These are phyloP conservation scores for Multifurca ochricompacta DNA, from an alignment of 768 basidiomycete species.

Conservation along the genomic window DNA sequence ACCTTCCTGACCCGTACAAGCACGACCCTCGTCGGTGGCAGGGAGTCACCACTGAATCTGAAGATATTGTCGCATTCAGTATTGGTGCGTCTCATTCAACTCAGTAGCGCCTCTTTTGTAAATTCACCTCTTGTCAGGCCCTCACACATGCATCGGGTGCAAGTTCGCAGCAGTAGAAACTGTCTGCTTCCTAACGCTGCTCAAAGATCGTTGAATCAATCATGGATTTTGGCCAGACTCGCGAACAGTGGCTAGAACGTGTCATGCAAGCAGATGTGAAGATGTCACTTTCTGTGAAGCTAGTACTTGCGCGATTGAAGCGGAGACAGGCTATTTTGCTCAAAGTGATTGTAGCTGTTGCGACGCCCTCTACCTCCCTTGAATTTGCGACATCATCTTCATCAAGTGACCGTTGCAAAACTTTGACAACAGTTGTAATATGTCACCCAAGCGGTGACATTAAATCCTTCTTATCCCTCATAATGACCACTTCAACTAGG, in stretches of 20 bases:
- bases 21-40: conserved; percentile 36
- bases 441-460: too few species aligned
- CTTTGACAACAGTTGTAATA: too few species aligned
- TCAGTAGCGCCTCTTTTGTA: not conserved
- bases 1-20: conserved; percentile 32
- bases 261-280: conserved; percentile 4
- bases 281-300: conserved; percentile 5
- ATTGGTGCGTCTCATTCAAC: conserved; percentile 14
- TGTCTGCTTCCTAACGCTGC: conserved; percentile 43
- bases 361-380: too few species aligned
- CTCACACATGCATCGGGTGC: conserved; percentile 45
- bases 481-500: too few species aligned
- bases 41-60: conserved; percentile 18
- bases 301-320: conserved; percentile 4
- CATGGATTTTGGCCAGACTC: conserved; percentile 33
- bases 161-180: conserved; percentile 48
- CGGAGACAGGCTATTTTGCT: too few species aligned
- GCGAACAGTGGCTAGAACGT: conserved; percentile 16
- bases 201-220: conserved; percentile 44
- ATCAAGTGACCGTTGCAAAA: too few species aligned
- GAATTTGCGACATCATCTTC: too few species aligned
- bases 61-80: conserved; percentile 18
- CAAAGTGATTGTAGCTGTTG: too few species aligned
- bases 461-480: too few species aligned
- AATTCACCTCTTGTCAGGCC: conserved; percentile 28